A percentile compares a stretch with the other conserved stretches of the same genome.
Conservation (phyloP, 805 yeast species). For the Cyberlindnera lachancei region DNA sequence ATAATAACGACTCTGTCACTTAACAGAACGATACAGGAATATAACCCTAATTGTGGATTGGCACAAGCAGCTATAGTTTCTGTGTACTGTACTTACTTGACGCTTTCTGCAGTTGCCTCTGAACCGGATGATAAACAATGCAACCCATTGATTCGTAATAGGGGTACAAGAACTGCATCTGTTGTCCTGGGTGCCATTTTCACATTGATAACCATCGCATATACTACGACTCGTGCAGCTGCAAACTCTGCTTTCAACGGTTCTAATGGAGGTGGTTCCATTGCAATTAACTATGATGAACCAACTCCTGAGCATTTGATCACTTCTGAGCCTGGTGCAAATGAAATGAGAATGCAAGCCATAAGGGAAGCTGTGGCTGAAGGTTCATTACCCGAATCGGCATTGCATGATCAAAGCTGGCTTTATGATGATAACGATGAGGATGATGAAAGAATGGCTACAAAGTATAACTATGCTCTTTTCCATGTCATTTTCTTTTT, state of each 20-base stretch:
- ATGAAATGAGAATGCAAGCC: conserved; percentile 79
- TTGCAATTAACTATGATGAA: conserved; percentile 25
- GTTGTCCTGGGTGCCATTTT: conserved; percentile 86
- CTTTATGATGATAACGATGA: conserved; percentile 36
- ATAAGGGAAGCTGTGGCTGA: conserved; percentile 91
- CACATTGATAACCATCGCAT: conserved; percentile 92
- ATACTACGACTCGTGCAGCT: conserved; percentile 96
- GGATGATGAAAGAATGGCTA: conserved; percentile 54
- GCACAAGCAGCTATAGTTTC: conserved; percentile 97
- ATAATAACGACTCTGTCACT: conserved; percentile 66
- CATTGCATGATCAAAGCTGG: conserved; percentile 67
- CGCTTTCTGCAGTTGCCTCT: conserved; percentile 87
- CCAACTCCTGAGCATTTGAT: conserved; percentile 27
- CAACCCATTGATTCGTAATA: conserved; percentile 84
- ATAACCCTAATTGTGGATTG: conserved; percentile 89
- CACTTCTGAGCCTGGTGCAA: conserved; percentile 47
- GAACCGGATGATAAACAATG: conserved; percentile 94
- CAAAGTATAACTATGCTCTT: conserved; percentile 76
- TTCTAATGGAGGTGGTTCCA: conserved; percentile 28
- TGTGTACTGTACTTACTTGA: conserved; percentile 83
- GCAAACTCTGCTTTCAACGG: conserved; percentile 63
- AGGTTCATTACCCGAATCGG: conserved; percentile 92
- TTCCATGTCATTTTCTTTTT: conserved; percentile 89
- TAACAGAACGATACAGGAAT: conserved; percentile 79
- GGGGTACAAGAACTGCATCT: conserved; percentile 85